Conservation (phyloP, 768 basidiomycete genomes). For the Amanita rimosa region DNA sequence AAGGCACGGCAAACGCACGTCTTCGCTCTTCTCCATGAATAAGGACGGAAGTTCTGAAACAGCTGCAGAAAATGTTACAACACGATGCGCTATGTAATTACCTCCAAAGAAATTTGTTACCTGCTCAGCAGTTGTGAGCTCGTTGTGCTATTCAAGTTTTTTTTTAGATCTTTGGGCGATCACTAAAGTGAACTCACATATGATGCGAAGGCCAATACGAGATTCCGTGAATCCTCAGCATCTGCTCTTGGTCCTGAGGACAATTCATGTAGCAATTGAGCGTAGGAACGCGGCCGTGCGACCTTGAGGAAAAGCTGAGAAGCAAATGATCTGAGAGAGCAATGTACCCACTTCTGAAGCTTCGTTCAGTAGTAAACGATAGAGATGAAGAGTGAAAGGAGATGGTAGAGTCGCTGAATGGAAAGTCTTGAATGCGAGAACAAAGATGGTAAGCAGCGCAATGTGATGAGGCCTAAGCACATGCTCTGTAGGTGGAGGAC, state of each 20-base stretch:
- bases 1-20: constrained; percentile 23
- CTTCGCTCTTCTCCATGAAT: constrained; percentile 47
- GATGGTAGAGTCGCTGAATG: constrained; percentile 41
- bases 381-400: constrained; percentile 48
- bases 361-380: constrained; percentile 59
- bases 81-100: constrained; percentile 13
- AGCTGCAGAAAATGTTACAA: neutral
- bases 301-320: constrained; percentile 29
- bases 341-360: constrained; percentile 47
- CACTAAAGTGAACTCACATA: constrained; percentile 12
- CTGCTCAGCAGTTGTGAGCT: constrained; percentile 43
- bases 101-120: constrained; percentile 54
- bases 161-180: neutral
- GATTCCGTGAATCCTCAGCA: constrained; percentile 26
- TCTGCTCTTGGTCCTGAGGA: constrained; percentile 33
- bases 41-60: constrained; percentile 39
- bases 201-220: constrained; percentile 34
- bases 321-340: neutral
- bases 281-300: constrained; percentile 46
- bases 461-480: constrained; percentile 72
- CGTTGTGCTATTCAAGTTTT: constrained; percentile 26
- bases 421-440: constrained; percentile 52
- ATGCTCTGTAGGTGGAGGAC: constrained; percentile 53
- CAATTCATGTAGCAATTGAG: constrained; percentile 34
- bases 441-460: constrained; percentile 50